Evolutionary conservation across 495 filamentous ascomycete species (phyloP).

Genomic region (Cudoniella acicularis): DNA sequence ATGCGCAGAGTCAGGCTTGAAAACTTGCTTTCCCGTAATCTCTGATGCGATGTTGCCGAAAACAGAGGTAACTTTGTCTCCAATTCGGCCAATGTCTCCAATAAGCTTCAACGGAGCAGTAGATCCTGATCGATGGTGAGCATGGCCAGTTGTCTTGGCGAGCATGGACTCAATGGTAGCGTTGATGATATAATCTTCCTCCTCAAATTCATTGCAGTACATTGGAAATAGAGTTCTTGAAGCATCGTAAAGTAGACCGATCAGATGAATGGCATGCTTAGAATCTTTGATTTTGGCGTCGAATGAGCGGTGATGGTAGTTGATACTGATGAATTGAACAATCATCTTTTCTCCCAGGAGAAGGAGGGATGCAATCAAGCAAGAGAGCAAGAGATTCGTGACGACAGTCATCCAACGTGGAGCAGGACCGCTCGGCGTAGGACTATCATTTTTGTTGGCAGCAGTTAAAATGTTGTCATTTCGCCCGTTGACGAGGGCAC

Average conservation of each 20-base stretch:
- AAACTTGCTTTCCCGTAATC: constrained; percentile 90
- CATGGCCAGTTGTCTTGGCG: constrained; percentile 32
- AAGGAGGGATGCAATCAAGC: constrained; percentile 73
- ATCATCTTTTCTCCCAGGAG: constrained; percentile 77
- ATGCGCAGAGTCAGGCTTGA: constrained; percentile 85
- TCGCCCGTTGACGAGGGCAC: constrained; percentile 36
- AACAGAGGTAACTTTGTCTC: constrained; percentile 84
- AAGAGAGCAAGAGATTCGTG: constrained; percentile 68
- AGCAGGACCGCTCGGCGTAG: neutral
- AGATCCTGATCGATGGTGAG: constrained; percentile 45
- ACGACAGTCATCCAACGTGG: constrained; percentile 47
- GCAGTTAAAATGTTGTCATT: too few species aligned
- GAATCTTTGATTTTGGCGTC: constrained; percentile 80
- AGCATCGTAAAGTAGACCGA: constrained; percentile 84
- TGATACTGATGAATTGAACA: constrained; percentile 89
- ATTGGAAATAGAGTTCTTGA: constrained; percentile 83
- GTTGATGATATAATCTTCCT: constrained; percentile 88
- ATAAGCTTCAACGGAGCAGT: constrained; percentile 75
- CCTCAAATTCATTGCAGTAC: constrained; percentile 84
- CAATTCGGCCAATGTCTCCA: constrained; percentile 72
- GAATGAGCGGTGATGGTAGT: constrained; percentile 94
- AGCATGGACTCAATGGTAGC: constrained; percentile 60
- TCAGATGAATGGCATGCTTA: constrained; percentile 75
- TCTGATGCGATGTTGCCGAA: constrained; percentile 95
- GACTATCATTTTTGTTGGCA: constrained; percentile 18